Evolutionary conservation across 225 moss, liverwort and hornwort genomes (phyloP), one percentile per base, ranked within the genome.

Genomic region (Anthoceros angustus): DNA sequence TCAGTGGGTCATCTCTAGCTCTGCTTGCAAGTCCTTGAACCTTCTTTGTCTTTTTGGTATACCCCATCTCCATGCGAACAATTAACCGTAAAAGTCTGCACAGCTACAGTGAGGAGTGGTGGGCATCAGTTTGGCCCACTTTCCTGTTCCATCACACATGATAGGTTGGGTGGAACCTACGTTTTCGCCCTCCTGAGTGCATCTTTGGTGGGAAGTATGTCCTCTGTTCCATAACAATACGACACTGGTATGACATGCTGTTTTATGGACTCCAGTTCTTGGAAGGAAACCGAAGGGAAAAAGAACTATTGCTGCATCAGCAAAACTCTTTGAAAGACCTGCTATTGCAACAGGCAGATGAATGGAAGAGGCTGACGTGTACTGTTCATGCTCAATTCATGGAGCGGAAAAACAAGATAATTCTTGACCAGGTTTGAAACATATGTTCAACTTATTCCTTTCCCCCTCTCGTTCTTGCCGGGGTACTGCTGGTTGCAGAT

Each of bases 291-390:
- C 55, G 55, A 55, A 55, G 55, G 23, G 55, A 55, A 23, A 55
- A 55, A 20, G 55, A 55, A 55, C 55, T 55, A 55, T 23, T 55
- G 55, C 55, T 55, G n/a, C 55, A 55, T 23, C 55, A 55, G 55
- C 55, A 55, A 55, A 55, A 55, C 18, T 55, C 55, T 23, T 55
- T 55, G 55, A 55, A 55, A 55, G 55, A 55, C 23, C 55, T 55
- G 55, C 23, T 55, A 12, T 55, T 55, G 18, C 55, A 55, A 55
- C 55, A 55, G 55, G 55, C n/a, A 55, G 55, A 55, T 18, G 55
- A 55, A 55, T 55, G 55, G 55, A 55, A 55, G 55, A 18, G 55
- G 18, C 14, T 55, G 55, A 55, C 55, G 7, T 55, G 55, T 20
- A 55, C 55, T 9, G 23, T 55, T 18, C 55, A 55, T 55, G 55